These are phyloP conservation scores for Bjerkandera adusta DNA, from an alignment of 1,284 basidiomycete species.

Conservation along the genomic window DNA sequence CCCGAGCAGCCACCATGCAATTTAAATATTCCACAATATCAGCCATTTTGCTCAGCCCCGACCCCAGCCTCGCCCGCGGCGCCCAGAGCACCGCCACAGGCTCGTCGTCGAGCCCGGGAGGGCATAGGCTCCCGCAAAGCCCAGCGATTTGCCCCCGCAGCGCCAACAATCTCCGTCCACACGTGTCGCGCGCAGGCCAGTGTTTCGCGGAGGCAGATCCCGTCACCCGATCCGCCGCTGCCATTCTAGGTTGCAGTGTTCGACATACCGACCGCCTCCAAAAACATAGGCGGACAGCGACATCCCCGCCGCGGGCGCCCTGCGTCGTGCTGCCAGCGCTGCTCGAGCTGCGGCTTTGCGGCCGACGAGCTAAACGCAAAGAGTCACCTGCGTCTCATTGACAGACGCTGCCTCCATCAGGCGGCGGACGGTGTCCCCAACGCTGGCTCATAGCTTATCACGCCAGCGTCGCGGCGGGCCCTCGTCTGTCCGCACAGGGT, in stretches of 20 bases:
- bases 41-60: background rate
- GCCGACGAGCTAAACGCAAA: too few species aligned
- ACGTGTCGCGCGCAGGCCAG: conserved; percentile 8
- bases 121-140: background rate
- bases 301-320: too few species aligned
- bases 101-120: background rate
- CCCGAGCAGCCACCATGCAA: conserved; percentile 1
- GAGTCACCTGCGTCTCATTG: too few species aligned
- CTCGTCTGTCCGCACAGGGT: too few species aligned
- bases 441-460: too few species aligned
- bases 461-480: too few species aligned
- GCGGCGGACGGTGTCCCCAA: too few species aligned
- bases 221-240: conserved; percentile 10
- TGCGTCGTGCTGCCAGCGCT: too few species aligned
- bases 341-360: too few species aligned
- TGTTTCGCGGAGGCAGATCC: conserved; percentile 15
- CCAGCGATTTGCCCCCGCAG: conserved; percentile 4
- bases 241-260: conserved; percentile 9
- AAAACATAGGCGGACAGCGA: too few species aligned
- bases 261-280: too few species aligned
- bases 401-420: too few species aligned
- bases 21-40: background rate
- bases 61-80: background rate
- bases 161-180: conserved; percentile 9
- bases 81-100: background rate